Evolutionary conservation across 192 early-diverging fungal species (phyloP), one percentile per base, ranked within the genome.

Genomic region (Podila clonocystis): DNA sequence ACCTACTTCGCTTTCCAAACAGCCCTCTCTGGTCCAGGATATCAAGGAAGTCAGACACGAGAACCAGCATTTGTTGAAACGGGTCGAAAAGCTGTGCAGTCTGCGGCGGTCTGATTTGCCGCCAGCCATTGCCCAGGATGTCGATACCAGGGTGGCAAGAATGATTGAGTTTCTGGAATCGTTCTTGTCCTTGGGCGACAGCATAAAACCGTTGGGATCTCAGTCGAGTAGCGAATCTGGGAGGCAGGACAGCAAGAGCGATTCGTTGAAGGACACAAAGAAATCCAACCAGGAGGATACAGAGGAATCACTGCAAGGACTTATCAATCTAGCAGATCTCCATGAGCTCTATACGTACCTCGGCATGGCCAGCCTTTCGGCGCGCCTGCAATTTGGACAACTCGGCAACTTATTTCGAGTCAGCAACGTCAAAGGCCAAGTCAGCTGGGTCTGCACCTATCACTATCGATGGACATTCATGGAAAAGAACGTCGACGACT

Each of bases 391-490:
- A 24, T 72, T 65, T 6, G 76, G 76, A 31, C 76, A 80, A 13
- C 71, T 80, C 7, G 77, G 66, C 5, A 80, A 80, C 50, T 24
- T 80, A 9, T 80, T 71, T 55, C 70, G 77, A 2, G 58, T 80
- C 62, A 72, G 77, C 41, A 80, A 80, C 31, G 62, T 65, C 6
- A 26, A 34, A 33, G 71, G 77, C 34, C 70, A 80, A 45, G 71
- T 67, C 41, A 80, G 70, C 62, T 80, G 77, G 77, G 58, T 80
- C 8, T 80, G 77, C 24, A 63, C 72, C 13, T 80, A 80, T 29
- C 77, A 80, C 28, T 80, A 73, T 41, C 70, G 77, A 38, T 80
- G 77, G 77, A 80, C 77, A 15, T 80, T 80, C 68, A 52, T 80
- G n/a, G 77, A 80, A 11, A 61, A 63, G 30, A 80, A 73, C 58